Conservation (phyloP, 768 basidiomycete species). For the Termitomyces sp. region DNA sequence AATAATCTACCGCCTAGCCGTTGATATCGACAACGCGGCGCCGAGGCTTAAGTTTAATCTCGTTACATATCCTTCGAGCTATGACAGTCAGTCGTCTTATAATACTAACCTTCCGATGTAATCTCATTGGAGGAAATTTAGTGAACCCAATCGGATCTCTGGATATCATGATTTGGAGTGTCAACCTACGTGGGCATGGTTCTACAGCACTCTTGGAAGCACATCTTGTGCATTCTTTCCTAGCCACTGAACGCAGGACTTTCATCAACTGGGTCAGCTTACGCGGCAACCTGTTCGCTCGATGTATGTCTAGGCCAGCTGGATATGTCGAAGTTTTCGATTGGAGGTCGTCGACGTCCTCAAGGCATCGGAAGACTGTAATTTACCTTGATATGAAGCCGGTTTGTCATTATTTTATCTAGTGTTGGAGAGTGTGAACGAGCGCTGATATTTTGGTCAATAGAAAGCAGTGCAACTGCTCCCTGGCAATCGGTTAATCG, state of each 20-base stretch:
- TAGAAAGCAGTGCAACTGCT: neutral
- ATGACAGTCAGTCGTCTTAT: neutral
- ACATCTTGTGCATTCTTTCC: neutral
- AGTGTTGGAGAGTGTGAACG: neutral
- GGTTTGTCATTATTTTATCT: neutral
- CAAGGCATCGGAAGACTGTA: neutral
- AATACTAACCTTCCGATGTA: no score
- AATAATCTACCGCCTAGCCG: neutral
- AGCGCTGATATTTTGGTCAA: neutral
- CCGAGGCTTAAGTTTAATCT: neutral
- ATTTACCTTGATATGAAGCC: neutral
- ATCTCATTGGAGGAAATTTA: no score
- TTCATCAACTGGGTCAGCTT: neutral
- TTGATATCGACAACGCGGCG: neutral
- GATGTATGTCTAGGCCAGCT: neutral
- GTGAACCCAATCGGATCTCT: neutral
- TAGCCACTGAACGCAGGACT: neutral
- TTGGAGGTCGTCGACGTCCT: neutral
- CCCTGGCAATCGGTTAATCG: neutral
- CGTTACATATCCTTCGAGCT: neutral
- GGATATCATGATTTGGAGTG: neutral
- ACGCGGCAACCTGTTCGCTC: neutral
- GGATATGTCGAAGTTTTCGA: neutral
- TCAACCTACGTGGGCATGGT: neutral
- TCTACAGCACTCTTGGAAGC: neutral